Percentiles rank a stretch among this genome's conserved stretches.
phyloP scores from a whole-genome alignment of 2,329 filamentous ascomycete genomes.

The Ophiostoma ips region DNA sequence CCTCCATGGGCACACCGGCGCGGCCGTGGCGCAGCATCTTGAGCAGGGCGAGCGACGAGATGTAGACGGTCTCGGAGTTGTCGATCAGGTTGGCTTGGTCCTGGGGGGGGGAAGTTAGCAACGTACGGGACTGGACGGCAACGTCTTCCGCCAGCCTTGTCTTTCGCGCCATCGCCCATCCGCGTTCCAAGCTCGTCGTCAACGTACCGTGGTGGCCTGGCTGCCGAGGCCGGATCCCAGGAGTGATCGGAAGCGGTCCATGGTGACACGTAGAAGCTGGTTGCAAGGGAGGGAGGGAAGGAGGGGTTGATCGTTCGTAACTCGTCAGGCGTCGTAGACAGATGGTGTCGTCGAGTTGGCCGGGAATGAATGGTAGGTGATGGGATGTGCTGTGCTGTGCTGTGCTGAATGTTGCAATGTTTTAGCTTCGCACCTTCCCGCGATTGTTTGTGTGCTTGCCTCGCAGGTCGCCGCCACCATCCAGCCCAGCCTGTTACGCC shows the following conservation, averaged over 20 bases:
- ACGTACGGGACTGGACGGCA: accelerated
- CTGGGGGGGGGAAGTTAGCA: conserved; percentile 34
- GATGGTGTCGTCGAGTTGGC: neutral
- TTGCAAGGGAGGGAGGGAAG: conserved; percentile 5
- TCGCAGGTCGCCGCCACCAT: neutral
- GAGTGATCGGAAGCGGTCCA: conserved; percentile 90
- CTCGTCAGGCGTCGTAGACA: neutral
- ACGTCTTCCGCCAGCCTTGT: neutral
- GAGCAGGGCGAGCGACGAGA: conserved; percentile 87
- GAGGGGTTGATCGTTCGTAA: neutral
- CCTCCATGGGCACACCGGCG: conserved; percentile 97
- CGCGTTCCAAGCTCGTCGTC: neutral
- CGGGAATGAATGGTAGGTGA: neutral
- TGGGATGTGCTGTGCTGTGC: neutral
- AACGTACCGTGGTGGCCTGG: conserved; percentile 45
- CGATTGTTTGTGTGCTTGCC: conserved; percentile 4
- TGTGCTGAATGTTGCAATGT: neutral
- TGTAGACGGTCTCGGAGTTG: conserved; percentile 98
- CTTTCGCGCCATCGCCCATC: neutral
- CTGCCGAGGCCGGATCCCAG: conserved; percentile 53
- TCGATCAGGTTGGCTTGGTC: conserved; percentile 88
- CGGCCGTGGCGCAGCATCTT: conserved; percentile 98
- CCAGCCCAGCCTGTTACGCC: conserved; percentile 16
- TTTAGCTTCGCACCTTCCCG: neutral
- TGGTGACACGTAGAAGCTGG: conserved; percentile 27